phyloP scores from a whole-genome alignment of 441 rosid genomes.

The Euphorbia schlechtendalii region DNA sequence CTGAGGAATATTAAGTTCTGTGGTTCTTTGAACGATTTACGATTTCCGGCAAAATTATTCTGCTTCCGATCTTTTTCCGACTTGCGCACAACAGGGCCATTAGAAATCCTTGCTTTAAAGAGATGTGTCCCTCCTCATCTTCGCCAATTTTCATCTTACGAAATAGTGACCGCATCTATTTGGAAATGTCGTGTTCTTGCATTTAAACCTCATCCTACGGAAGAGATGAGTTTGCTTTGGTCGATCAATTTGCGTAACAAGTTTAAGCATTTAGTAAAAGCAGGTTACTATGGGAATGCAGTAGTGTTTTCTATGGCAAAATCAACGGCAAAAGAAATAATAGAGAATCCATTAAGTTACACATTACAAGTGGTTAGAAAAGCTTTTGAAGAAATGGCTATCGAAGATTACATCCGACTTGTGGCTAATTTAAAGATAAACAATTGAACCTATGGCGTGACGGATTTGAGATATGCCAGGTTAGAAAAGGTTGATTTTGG shows the following conservation, averaged over 20 bases:
- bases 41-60: too few relatives aligned
- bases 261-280: slow-evolving; percentile 28
- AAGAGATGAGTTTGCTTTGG: slow-evolving; percentile 38
- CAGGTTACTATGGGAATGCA: slow-evolving; percentile 45
- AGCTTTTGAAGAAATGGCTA: slow-evolving; percentile 15
- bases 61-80: too few relatives aligned
- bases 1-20: too few relatives aligned
- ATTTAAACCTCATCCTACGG: slow-evolving; percentile 29
- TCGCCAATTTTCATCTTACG: slow-evolving; percentile 27
- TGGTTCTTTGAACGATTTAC: too few relatives aligned
- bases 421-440: too few relatives aligned
- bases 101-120: slow-evolving; percentile 31
- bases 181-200: slow-evolving; percentile 56
- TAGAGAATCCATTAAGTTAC: slow-evolving; percentile 15
- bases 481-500: too few relatives aligned
- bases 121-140: slow-evolving; percentile 23
- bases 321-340: slow-evolving; percentile 16
- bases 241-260: slow-evolving; percentile 29
- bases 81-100: too few relatives aligned
- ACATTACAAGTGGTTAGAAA: slow-evolving; percentile 29
- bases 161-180: slow-evolving; percentile 40
- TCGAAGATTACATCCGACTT: too few relatives aligned
- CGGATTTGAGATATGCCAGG: too few relatives aligned
- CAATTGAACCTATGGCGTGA: too few relatives aligned
- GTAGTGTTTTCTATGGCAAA: slow-evolving; percentile 15